Conservation (phyloP, 371 early-diverging fungal genomes). For the Funneliformis caledonium region DNA sequence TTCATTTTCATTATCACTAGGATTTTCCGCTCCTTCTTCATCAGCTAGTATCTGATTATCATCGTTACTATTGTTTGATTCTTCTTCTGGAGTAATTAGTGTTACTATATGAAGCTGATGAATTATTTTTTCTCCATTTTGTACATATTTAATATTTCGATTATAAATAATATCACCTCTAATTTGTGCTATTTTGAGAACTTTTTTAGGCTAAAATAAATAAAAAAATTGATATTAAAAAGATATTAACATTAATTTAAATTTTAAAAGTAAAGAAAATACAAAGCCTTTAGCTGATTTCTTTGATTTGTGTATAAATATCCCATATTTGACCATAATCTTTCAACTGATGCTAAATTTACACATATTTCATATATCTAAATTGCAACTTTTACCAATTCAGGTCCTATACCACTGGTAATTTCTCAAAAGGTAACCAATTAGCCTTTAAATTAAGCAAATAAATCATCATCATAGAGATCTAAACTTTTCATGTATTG, state of each 20-base stretch:
- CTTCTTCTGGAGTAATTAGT: not conserved
- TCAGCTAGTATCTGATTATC: not conserved
- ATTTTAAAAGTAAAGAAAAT: not conserved
- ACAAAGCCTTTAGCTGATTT: not conserved
- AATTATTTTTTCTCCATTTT: no score
- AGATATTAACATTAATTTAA: no score
- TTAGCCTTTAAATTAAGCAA: not conserved
- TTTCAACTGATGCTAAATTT: constrained; percentile 5
- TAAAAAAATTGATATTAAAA: no score
- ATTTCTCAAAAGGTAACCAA: not conserved
- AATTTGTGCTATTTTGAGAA: no score
- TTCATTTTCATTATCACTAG: not conserved
- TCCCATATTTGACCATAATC: not conserved
- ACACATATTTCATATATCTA: not conserved
- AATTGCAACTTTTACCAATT: not conserved
- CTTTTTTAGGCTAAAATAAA: no score
- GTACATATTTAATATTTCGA: no score
- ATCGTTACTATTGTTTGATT: not conserved
- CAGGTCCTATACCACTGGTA: not conserved
- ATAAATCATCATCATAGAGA: constrained; percentile 4
- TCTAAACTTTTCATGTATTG: not conserved
- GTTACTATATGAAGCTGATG: not conserved
- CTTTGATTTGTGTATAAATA: not conserved
- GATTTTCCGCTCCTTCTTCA: not conserved
- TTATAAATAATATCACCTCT: no score